These are phyloP conservation scores for Tetracentron sinense DNA, from an alignment of 164 flowering plant species.

Conservation along the genomic window DNA sequence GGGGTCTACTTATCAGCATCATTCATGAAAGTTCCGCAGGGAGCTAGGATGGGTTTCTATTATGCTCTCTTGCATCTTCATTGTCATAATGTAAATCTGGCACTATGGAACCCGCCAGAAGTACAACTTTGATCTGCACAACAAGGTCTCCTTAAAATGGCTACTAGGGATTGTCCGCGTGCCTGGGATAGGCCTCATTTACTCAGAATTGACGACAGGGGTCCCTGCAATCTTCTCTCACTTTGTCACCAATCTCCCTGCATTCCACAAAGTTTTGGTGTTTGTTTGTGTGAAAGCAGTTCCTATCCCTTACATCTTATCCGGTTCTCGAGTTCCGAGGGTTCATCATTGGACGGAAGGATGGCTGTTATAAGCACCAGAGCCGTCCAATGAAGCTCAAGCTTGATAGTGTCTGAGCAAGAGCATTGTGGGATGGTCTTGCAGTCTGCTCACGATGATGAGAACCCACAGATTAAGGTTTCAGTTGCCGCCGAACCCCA, in stretches of 20 bases:
- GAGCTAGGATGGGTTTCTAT: constrained; percentile 82
- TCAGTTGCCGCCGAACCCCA: constrained; percentile 26
- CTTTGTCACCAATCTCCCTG: constrained; percentile 87
- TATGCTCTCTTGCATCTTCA: constrained; percentile 57
- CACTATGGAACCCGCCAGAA: constrained; percentile 81
- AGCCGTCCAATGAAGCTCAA: constrained; percentile 17
- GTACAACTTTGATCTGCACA: constrained; percentile 75
- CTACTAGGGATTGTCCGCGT: constrained; percentile 86
- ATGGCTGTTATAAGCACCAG: constrained; percentile 49
- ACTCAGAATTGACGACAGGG: constrained; percentile 84
- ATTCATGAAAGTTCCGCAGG: constrained; percentile 66
- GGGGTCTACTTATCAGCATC: constrained; percentile 67
- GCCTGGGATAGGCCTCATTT: constrained; percentile 87
- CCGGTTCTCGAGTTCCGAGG: constrained; percentile 35
- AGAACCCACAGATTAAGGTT: constrained; percentile 34
- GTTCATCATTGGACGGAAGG: constrained; percentile 35
- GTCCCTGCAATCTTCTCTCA: constrained; percentile 88
- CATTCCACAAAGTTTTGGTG: constrained; percentile 78
- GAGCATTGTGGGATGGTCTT: constrained; percentile 17
- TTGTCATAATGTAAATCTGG: constrained; percentile 76
- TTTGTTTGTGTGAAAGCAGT: constrained; percentile 90
- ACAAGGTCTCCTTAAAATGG: constrained; percentile 85
- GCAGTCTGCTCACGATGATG: constrained; percentile 33
- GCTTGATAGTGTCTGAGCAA: constrained; percentile 25
- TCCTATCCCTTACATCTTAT: constrained; percentile 75